Percentiles rank a stretch among this genome's conserved stretches.
phyloP scores from a whole-genome alignment of 2,329 filamentous ascomycete species.

The Sarocladium oryzae region DNA sequence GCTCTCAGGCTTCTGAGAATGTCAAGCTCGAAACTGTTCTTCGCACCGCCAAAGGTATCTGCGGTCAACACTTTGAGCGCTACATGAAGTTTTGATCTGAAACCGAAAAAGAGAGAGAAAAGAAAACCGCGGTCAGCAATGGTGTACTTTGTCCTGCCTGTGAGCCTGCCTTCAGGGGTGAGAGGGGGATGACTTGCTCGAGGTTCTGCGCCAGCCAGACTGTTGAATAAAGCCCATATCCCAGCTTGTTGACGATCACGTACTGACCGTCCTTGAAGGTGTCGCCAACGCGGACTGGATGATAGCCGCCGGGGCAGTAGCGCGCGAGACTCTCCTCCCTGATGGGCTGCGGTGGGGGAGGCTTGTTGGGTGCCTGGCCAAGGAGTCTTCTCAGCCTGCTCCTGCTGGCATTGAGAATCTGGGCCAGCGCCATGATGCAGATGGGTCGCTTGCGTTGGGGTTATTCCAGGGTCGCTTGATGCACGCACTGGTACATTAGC shows the following conservation, averaged over 20 bases:
- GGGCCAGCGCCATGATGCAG: no score
- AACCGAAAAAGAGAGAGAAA: no score
- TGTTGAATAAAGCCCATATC: constrained; percentile 24
- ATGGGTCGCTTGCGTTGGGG: no score
- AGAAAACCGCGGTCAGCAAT: no score
- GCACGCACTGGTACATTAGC: no score
- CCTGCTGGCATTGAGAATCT: no score
- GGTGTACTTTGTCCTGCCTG: constrained; percentile 4
- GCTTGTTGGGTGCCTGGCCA: no score
- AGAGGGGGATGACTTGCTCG: neutral
- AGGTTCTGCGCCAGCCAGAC: constrained; percentile 20
- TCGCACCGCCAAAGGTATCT: constrained; percentile 10
- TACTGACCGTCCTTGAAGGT: constrained; percentile 19
- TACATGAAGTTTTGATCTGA: no score
- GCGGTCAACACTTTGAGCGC: constrained; percentile 23
- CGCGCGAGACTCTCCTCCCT: constrained; percentile 18
- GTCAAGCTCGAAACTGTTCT: constrained; percentile 10
- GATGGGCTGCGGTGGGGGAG: no score
- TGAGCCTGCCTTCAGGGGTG: neutral
- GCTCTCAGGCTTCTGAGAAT: neutral
- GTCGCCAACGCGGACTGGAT: constrained; percentile 32
- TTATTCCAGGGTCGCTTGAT: no score
- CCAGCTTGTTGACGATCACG: constrained; percentile 19
- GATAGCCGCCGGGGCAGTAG: constrained; percentile 30
- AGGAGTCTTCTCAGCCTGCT: no score